Conservation (phyloP, 225 moss, liverwort and hornwort genomes). For the Lunularia cruciata region DNA sequence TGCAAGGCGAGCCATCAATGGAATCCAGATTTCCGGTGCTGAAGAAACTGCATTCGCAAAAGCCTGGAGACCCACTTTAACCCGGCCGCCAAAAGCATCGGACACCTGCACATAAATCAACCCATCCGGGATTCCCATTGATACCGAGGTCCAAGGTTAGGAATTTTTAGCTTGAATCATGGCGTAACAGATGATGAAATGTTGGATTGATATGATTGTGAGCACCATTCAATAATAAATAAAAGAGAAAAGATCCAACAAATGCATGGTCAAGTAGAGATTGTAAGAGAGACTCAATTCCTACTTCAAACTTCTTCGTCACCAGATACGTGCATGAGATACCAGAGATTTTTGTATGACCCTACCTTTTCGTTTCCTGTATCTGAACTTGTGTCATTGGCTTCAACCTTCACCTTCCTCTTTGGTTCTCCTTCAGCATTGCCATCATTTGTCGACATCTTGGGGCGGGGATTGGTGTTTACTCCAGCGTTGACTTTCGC, state of each 20-base stretch:
- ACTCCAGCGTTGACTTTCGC: not conserved
- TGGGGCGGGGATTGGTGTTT: not conserved
- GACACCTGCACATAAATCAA: conserved; percentile 34
- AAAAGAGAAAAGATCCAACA: no score
- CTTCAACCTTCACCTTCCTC: not conserved
- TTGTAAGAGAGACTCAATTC: no score
- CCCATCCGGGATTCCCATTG: no score
- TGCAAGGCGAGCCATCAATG: conserved; percentile 61
- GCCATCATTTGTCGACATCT: conserved; percentile 8
- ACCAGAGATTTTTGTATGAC: not conserved
- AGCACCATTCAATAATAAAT: no score
- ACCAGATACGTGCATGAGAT: not conserved
- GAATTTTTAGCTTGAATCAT: no score
- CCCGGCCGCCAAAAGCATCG: conserved; percentile 55
- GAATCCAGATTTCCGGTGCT: conserved; percentile 76
- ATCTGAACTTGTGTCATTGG: conserved; percentile 6
- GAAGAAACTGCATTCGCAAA: conserved; percentile 68
- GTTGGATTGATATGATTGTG: no score
- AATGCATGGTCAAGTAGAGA: no score
- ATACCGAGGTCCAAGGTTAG: no score
- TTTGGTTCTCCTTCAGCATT: not conserved
- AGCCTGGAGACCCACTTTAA: conserved; percentile 62
- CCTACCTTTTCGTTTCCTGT: conserved; percentile 8
- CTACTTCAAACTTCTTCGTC: not conserved
- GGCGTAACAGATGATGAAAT: no score